Conservation (phyloP, 2,329 filamentous ascomycete species). For the Aciculosporium take region DNA sequence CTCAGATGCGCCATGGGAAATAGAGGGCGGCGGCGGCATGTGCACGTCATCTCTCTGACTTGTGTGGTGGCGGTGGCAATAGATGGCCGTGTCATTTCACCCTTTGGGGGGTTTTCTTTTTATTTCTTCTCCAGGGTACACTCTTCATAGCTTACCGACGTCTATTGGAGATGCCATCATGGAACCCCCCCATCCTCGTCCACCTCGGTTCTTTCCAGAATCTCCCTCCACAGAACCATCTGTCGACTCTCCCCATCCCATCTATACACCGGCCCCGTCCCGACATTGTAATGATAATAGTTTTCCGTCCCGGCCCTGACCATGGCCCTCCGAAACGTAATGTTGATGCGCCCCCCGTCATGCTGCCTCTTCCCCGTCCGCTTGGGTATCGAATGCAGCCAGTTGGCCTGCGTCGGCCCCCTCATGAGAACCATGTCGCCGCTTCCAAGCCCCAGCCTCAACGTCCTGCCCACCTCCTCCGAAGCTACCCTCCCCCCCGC, state of each 20-base stretch:
- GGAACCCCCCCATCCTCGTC: not conserved
- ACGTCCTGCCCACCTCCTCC: conserved; percentile 21
- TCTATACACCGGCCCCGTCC: conserved; percentile 49
- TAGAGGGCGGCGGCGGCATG: conserved; percentile 17
- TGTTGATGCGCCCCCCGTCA: conserved; percentile 56
- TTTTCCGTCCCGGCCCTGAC: conserved; percentile 63
- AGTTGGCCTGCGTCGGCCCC: conserved; percentile 58
- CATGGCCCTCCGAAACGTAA: conserved; percentile 62
- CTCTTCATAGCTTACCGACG: no score
- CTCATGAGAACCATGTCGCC: conserved; percentile 74
- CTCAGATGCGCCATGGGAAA: conserved; percentile 74
- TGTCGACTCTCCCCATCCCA: conserved; percentile 47
- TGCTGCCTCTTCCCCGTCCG: conserved; percentile 47
- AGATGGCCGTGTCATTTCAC: not conserved
- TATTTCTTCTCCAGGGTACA: not conserved
- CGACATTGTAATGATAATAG: conserved; percentile 75
- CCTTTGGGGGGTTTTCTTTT: no score
- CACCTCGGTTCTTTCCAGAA: conserved; percentile 1
- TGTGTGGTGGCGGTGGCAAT: not conserved
- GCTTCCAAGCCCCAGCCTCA: conserved; percentile 41
- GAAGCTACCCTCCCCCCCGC: conserved; percentile 11
- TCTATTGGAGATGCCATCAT: no score
- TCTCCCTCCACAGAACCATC: conserved; percentile 27
- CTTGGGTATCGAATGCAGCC: conserved; percentile 69
- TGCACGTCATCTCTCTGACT: not conserved